A percentile compares a stretch with the other conserved stretches of the same genome.
phyloP scores from a whole-genome alignment of 352 stramenopile genomes.

The Blastocystis sp. region DNA sequence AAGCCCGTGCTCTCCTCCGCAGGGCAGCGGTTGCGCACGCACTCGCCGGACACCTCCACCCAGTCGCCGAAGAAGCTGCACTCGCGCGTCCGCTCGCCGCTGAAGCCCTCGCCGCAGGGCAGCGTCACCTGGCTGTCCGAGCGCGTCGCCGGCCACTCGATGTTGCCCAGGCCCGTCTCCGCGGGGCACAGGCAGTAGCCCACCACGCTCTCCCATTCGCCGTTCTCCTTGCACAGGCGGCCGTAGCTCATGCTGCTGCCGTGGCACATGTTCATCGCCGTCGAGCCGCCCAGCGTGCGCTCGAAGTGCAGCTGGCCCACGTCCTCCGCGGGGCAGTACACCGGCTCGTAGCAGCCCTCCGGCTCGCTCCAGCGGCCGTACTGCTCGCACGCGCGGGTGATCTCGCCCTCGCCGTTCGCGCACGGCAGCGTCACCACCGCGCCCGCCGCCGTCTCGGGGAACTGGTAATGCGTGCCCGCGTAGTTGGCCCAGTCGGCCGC shows the following conservation, averaged over 20 bases:
- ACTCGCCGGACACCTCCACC: constrained; percentile 2
- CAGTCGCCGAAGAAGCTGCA: constrained; percentile 60
- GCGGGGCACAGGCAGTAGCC: constrained; percentile 32
- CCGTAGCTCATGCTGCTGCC: constrained; percentile 47
- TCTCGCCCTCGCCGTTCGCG: constrained; percentile 15
- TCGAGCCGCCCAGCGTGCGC: constrained; percentile 2
- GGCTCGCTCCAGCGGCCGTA: constrained; percentile 49
- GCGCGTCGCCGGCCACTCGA: background rate
- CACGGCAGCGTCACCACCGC: constrained; percentile 11
- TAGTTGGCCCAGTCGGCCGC: constrained; percentile 49
- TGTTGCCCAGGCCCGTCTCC: background rate
- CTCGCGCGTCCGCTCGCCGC: constrained; percentile 5
- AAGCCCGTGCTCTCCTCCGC: constrained; percentile 18
- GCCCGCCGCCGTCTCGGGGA: constrained; percentile 29
- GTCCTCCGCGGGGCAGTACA: constrained; percentile 46
- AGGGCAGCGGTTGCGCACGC: constrained; percentile 36
- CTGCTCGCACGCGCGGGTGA: constrained; percentile 37
- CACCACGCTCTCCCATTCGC: constrained; percentile 44
- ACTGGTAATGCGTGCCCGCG: constrained; percentile 53
- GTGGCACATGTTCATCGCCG: constrained; percentile 29
- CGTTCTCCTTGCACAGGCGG: constrained; percentile 43
- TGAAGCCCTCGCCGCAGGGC: constrained; percentile 38
- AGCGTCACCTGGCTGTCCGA: background rate
- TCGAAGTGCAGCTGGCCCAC: constrained; percentile 28
- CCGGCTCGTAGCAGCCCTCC: constrained; percentile 32